Percentiles rank a stretch among this genome's conserved stretches.
Conservation (phyloP, 2,329 filamentous ascomycete genomes). For the Trichoderma semiorbis region DNA sequence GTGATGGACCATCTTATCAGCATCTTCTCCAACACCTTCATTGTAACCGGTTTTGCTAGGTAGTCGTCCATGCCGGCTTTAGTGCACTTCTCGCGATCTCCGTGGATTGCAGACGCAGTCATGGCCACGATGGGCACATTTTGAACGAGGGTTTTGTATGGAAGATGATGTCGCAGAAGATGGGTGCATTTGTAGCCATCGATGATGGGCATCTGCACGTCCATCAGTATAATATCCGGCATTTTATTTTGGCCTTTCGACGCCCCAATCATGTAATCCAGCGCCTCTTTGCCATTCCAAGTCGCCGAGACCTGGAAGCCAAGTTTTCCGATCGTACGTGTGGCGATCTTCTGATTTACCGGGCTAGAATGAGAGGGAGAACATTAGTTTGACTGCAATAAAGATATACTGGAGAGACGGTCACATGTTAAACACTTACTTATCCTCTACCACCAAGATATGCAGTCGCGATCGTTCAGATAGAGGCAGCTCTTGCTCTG, state of each 20-base stretch:
- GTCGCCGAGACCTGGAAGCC: constrained; percentile 68
- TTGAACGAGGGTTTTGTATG: constrained; percentile 57
- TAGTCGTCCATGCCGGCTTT: constrained; percentile 75
- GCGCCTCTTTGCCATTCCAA: constrained; percentile 75
- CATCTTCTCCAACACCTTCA: constrained; percentile 65
- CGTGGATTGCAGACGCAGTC: constrained; percentile 75
- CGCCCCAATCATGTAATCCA: constrained; percentile 65
- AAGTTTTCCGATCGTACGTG: constrained; percentile 70
- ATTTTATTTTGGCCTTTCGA: constrained; percentile 48
- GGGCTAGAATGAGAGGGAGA: constrained; percentile 34
- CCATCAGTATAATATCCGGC: constrained; percentile 76
- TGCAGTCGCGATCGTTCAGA: constrained; percentile 61
- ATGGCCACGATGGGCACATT: constrained; percentile 76
- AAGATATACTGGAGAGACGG: neutral
- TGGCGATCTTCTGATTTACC: constrained; percentile 73
- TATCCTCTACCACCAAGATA: constrained; percentile 78
- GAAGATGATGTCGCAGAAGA: constrained; percentile 63
- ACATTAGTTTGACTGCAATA: constrained; percentile 23
- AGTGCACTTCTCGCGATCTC: constrained; percentile 70
- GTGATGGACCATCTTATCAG: constrained; percentile 62
- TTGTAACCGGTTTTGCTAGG: constrained; percentile 69
- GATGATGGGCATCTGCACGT: constrained; percentile 72
- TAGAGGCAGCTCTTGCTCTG: constrained; percentile 48
- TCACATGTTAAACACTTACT: constrained; percentile 48
- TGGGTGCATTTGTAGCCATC: constrained; percentile 78